These are phyloP conservation scores for Diacronema lutheri DNA, from an alignment of 78 protist genomes.

Conservation along the genomic window DNA sequence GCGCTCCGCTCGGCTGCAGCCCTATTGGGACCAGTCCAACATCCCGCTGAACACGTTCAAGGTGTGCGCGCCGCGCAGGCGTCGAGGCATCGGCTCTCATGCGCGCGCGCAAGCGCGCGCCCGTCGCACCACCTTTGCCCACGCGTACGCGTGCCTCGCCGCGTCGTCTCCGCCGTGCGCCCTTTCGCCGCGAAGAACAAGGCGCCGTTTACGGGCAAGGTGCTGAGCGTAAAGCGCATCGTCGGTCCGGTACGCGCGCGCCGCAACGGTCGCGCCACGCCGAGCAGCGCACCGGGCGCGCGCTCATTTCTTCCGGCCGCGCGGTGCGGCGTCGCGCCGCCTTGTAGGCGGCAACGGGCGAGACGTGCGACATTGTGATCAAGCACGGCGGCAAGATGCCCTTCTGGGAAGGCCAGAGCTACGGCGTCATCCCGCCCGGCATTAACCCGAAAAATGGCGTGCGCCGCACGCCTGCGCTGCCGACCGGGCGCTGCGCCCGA, in stretches of 20 bases:
- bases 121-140: too few relatives aligned
- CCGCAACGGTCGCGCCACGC: neutral
- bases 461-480: too few relatives aligned
- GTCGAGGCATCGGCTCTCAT: too few relatives aligned
- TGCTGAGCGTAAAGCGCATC: slow-evolving; percentile 20
- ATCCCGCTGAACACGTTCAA: too few relatives aligned
- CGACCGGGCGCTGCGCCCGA: too few relatives aligned
- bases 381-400: neutral
- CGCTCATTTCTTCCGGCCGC: neutral
- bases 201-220: slow-evolving; percentile 3
- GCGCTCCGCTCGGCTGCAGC: too few relatives aligned
- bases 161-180: too few relatives aligned
- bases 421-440: slow-evolving; percentile 41
- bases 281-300: neutral
- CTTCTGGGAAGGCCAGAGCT: slow-evolving; percentile 38
- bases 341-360: slow-evolving; percentile 35
- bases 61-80: too few relatives aligned
- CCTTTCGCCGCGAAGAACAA: neutral
- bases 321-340: too few relatives aligned
- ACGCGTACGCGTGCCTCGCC: too few relatives aligned
- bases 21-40: too few relatives aligned
- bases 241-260: slow-evolving; percentile 14
- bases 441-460: neutral
- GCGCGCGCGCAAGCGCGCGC: too few relatives aligned
- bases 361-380: slow-evolving; percentile 7